A percentile compares a stretch with the other conserved stretches of the same genome.
phyloP scores from a whole-genome alignment of 345 rosid species.

The Turnera subulata region DNA sequence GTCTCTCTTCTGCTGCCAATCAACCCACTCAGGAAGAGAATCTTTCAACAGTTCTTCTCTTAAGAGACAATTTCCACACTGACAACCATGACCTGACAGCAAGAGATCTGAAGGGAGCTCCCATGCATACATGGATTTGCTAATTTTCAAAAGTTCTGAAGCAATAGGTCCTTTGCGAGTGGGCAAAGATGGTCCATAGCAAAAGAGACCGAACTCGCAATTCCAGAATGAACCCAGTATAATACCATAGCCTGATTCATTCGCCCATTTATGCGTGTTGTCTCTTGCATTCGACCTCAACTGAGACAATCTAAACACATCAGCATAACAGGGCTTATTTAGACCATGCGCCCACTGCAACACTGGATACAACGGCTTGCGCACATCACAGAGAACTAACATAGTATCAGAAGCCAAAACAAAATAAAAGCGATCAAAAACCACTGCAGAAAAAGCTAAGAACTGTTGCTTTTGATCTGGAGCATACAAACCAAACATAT shows the following conservation, averaged over 20 bases:
- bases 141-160: constrained; percentile 24
- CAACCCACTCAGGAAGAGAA: constrained; percentile 55
- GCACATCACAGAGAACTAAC: constrained; percentile 57
- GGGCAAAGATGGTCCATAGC: constrained; percentile 57
- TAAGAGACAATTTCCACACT: constrained; percentile 52
- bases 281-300: constrained; percentile 41
- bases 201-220: constrained; percentile 54
- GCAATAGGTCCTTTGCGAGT: constrained; percentile 16
- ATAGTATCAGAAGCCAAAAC: constrained; percentile 44
- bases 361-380: constrained; percentile 48
- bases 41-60: constrained; percentile 42
- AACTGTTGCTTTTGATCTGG: constrained; percentile 36
- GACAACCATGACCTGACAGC: constrained; percentile 43
- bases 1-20: constrained; percentile 62
- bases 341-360: constrained; percentile 64
- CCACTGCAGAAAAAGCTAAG: constrained; percentile 43
- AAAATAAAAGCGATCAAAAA: constrained; percentile 46
- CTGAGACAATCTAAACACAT: constrained; percentile 53
- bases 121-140: constrained; percentile 48
- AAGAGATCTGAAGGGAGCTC: constrained; percentile 52
- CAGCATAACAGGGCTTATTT: constrained; percentile 46
- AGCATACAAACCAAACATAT: constrained; percentile 35
- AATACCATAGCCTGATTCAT: constrained; percentile 42
- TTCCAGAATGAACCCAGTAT: constrained; percentile 71
- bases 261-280: constrained; percentile 36